A percentile compares a stretch with the other conserved stretches of the same genome.
Evolutionary conservation across 148 eudicot genomes (phyloP).

Genomic region (Nyssa sinensis): DNA sequence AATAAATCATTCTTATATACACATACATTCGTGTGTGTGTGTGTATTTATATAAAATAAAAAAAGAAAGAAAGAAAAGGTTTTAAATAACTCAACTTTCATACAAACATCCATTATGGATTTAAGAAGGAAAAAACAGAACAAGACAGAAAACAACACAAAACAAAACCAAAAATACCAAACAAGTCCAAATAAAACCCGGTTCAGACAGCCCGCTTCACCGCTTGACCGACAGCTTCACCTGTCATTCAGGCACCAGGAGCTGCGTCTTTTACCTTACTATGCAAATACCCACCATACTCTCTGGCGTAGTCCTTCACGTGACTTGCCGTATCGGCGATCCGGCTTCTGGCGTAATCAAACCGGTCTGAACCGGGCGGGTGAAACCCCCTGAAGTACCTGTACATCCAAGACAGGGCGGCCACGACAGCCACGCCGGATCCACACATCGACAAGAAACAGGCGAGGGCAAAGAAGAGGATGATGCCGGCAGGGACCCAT

Average conservation of each 20-base stretch:
- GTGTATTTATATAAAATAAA: too few relatives aligned
- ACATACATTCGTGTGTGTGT: too few relatives aligned
- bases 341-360: conserved; percentile 75
- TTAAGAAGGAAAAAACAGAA: too few relatives aligned
- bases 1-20: too few relatives aligned
- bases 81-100: too few relatives aligned
- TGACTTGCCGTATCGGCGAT: conserved; percentile 73
- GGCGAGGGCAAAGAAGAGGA: conserved; percentile 31
- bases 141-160: too few relatives aligned
- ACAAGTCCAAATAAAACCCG: too few relatives aligned
- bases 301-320: conserved; percentile 88
- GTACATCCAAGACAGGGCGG: conserved; percentile 58
- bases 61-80: too few relatives aligned
- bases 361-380: conserved; percentile 78
- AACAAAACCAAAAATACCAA: too few relatives aligned
- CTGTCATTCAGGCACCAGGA: conserved; percentile 66
- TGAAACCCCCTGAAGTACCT: conserved; percentile 65
- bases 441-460: conserved; percentile 50
- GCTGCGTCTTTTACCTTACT: conserved; percentile 87
- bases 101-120: too few relatives aligned
- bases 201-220: too few relatives aligned
- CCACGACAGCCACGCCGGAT: conserved; percentile 31
- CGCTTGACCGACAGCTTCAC: too few relatives aligned
- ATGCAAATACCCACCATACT: conserved; percentile 83
- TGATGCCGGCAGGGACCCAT: conserved; percentile 60